Base-by-base conservation (phyloP, 2,329 filamentous ascomycete species). In the Penicillium brasilianum region DNA sequence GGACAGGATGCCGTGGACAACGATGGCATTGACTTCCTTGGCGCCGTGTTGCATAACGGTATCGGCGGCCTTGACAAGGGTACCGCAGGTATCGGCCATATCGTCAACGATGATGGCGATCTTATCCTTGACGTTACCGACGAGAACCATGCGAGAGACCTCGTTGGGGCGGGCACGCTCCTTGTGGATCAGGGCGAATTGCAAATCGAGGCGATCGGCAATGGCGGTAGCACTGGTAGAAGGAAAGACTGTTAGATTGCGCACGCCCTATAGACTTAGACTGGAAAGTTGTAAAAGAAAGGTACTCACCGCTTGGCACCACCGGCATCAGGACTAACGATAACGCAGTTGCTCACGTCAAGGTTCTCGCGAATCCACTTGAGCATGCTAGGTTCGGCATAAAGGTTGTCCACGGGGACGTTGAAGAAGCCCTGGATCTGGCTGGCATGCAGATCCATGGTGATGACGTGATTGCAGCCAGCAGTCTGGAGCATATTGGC, bases 361-460 rank as follows among this genome's bases (percentile, higher is more conserved):
- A 96, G 82, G 76, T 97, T 93, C 78, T 96, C 91, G 59, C 90
- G 84, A 69, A 98, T 97, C 90, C 93, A 97, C 63, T 92, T 88
- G 67, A 97, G 83, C 55, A 95, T 94, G 66, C 91, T 95, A 1
- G 94, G 94, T 79, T 97, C 93, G 7, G 93, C 94, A 77, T 97
- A 97, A 46, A 98, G 85, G 77, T 97, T 90, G 74, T 90, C 88
- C 30, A 90, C 87, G 5, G 87, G 88, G 16, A 90, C 87, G 64
- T 96, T 96, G 85, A 97, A 97, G 83, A 98, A 97, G 44, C 94
- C 94, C 79, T 96, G 91, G 64, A 96, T 96, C 82, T 97, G 93
- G 61, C 89, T 93, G 60, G 93, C 93, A 75, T 97, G 93, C 60
- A 97, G 85, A 74, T 97, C 93, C 92, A 97, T 97, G 18, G 93